Evolutionary conservation across 2,329 filamentous ascomycete genomes (phyloP).

Genomic region (Exutisphaerella laricina): DNA sequence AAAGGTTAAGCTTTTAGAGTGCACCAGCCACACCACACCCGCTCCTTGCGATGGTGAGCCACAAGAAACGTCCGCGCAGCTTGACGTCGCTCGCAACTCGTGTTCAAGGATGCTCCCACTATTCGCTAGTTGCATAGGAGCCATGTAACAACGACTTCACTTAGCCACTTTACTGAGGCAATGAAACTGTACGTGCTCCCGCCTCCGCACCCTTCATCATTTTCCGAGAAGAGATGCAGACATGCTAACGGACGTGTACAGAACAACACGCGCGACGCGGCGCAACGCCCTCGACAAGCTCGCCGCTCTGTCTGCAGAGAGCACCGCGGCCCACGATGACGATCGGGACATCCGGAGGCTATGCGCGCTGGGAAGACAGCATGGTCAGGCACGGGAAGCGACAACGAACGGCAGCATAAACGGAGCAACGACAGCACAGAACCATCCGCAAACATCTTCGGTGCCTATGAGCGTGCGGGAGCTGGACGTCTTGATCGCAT

Average conservation of each 20-base stretch:
- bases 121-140: no score
- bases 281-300: slow-evolving; percentile 48
- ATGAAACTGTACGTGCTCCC: no score
- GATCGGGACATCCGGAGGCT: slow-evolving; percentile 37
- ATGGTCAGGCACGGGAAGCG: background rate
- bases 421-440: slow-evolving; percentile 3
- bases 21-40: slow-evolving; percentile 3
- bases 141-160: no score
- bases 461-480: slow-evolving; percentile 62
- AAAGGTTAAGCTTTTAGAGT: background rate
- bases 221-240: background rate
- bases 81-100: no score
- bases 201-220: no score
- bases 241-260: slow-evolving; percentile 22
- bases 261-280: slow-evolving; percentile 33
- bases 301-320: slow-evolving; percentile 42
- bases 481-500: slow-evolving; percentile 81
- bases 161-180: no score
- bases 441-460: slow-evolving; percentile 18
- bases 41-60: no score
- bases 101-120: no score
- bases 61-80: no score
- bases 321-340: slow-evolving; percentile 23
- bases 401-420: slow-evolving; percentile 19
- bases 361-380: slow-evolving; percentile 33